A percentile compares a stretch with the other conserved stretches of the same genome.
phyloP scores from a whole-genome alignment of 495 filamentous ascomycete species.

The Platismatia glauca region DNA sequence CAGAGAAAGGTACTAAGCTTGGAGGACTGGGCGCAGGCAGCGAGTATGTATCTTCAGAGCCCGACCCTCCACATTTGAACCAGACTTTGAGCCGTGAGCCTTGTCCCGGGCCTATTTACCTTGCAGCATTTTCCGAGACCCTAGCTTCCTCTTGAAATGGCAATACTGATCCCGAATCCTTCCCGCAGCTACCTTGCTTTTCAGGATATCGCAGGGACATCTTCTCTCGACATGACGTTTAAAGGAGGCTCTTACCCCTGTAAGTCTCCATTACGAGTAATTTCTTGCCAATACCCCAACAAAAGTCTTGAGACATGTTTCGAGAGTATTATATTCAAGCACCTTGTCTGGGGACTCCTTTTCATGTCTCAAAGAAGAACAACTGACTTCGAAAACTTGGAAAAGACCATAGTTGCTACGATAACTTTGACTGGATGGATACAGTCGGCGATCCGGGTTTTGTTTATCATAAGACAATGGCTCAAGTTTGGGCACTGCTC shows the following conservation, averaged over 20 bases:
- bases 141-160: background rate
- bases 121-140: background rate
- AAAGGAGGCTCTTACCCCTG: constrained; percentile 53
- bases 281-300: background rate
- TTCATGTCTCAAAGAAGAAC: background rate
- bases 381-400: background rate
- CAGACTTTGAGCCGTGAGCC: background rate
- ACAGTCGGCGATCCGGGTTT: constrained; percentile 72
- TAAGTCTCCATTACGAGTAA: background rate
- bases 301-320: background rate
- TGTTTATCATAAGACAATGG: constrained; percentile 68
- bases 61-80: background rate
- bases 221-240: constrained; percentile 82
- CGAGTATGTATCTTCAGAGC: constrained; percentile 45
- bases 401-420: constrained; percentile 71
- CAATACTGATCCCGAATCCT: background rate
- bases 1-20: constrained; percentile 47
- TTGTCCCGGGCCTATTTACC: background rate
- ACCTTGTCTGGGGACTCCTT: background rate
- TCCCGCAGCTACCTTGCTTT: constrained; percentile 52
- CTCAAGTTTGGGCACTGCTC: constrained; percentile 72
- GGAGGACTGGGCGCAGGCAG: constrained; percentile 69
- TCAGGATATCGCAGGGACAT: constrained; percentile 86
- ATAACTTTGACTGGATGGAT: constrained; percentile 81
- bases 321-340: background rate